Evolutionary conservation across 106 monocot genomes (phyloP), one percentile per base, ranked within the genome.

Genomic region (Dioscorea alata): DNA sequence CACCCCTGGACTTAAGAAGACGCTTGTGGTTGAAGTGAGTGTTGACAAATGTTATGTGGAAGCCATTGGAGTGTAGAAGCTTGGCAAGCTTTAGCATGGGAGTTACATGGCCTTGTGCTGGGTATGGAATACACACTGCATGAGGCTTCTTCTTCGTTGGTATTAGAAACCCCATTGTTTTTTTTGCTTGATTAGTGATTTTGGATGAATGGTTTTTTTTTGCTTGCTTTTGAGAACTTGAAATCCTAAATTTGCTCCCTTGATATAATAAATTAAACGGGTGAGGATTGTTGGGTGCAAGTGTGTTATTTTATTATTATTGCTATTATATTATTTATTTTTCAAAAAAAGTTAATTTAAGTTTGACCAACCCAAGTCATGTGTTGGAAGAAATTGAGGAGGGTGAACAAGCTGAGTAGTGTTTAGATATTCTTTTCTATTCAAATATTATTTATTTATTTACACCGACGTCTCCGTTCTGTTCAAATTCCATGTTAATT

Each of bases 31-130:
- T 75, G 67, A 60, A 68, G 25, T 67, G 59, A 25, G 67, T 75
- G 67, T 68, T 67, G 67, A 75, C 75, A 67, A 75, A 75, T 48
- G 75, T 75, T 21, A 75, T 75, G 59, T 74, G 66, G 74, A 74
- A 74, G 57, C 66, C 74, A 12, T 20, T 22, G 53, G 18, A 51
- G 63, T 73, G 73, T 33, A 73, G 73, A 20, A 73, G 62, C 63
- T 73, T 64, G 52, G 73, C 73, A 13, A 73, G 51, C 63, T 33
- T 63, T 24, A 73, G 23, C 73, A 73, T 73, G 52, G 73, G 73
- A 31, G 22, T 73, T 50, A 73, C 54, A 54, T 54, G 54, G 54
- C 54, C 54, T 54, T 54, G 54, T 0, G 54, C 54, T 4, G 54
- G 54, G 19, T 13, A 54, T 13, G 54, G 54, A 4, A 54, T 54